These are phyloP conservation scores for Solanum rostratum DNA, from an alignment of 257 asterid species.

Conservation along the genomic window DNA sequence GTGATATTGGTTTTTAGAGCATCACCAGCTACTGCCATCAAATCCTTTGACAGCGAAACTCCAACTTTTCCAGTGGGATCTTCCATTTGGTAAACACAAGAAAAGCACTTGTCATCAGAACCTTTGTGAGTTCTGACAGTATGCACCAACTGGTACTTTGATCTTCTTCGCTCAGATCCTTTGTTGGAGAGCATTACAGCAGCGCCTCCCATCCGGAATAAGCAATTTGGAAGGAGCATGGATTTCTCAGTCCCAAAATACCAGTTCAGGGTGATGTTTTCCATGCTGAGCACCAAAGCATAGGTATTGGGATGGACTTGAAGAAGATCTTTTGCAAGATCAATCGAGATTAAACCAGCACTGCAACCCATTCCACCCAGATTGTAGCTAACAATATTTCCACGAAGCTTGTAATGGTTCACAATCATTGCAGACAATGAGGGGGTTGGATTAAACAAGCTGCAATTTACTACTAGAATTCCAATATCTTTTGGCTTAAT, in stretches of 20 bases:
- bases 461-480: conserved; percentile 25
- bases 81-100: conserved; percentile 16
- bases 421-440: conserved; percentile 27
- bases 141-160: conserved; percentile 19
- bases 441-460: conserved; percentile 27
- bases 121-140: conserved; percentile 24
- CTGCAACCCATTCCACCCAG: conserved; percentile 39
- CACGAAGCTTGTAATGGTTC: conserved; percentile 28
- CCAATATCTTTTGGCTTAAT: conserved; percentile 25
- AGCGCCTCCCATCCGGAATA: conserved; percentile 51
- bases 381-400: conserved; percentile 23
- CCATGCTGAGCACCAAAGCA: conserved; percentile 28
- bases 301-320: conserved; percentile 21
- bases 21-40: conserved; percentile 25
- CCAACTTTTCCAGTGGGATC: conserved; percentile 20
- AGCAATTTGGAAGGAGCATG: conserved; percentile 41
- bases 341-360: conserved; percentile 25
- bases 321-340: conserved; percentile 27
- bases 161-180: conserved; percentile 9
- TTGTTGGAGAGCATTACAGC: conserved; percentile 25
- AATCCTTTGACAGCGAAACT: conserved; percentile 15
- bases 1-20: conserved; percentile 1
- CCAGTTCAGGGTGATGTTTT: conserved; percentile 24
- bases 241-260: conserved; percentile 23
- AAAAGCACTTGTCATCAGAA: conserved; percentile 19